Evolutionary conservation across 1,139 yeast genomes (phyloP).

Genomic region (Entelexis paramagnoliae): DNA sequence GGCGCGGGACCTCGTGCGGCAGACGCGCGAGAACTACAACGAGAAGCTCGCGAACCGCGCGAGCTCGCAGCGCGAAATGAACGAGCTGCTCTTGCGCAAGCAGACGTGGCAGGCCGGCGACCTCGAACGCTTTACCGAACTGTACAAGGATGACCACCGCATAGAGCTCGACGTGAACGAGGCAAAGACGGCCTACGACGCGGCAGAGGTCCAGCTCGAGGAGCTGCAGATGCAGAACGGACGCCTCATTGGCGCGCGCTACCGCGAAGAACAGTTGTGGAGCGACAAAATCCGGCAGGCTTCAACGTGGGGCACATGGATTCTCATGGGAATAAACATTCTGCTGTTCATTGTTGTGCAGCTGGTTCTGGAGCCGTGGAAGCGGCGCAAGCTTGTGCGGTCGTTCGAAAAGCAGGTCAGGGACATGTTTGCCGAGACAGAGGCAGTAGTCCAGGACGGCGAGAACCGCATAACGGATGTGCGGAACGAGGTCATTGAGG

Average conservation of each 20-base stretch:
- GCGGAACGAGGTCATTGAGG: neutral
- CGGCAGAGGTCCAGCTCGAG: slow-evolving; percentile 58
- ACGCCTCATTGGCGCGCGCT: slow-evolving; percentile 70
- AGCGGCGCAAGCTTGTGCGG: slow-evolving; percentile 64
- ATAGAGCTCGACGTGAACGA: slow-evolving; percentile 53
- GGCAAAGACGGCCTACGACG: slow-evolving; percentile 43
- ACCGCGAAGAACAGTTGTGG: slow-evolving; percentile 98
- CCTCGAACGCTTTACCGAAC: slow-evolving; percentile 68
- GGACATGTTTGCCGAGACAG: slow-evolving; percentile 39
- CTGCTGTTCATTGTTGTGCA: slow-evolving; percentile 71
- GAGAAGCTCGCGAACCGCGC: slow-evolving; percentile 58
- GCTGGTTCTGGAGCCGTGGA: slow-evolving; percentile 89
- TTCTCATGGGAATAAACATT: slow-evolving; percentile 79
- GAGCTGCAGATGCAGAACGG: slow-evolving; percentile 59
- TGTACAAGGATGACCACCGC: slow-evolving; percentile 72
- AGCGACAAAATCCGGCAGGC: slow-evolving; percentile 89
- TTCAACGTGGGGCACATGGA: slow-evolving; percentile 95
- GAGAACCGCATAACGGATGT: neutral
- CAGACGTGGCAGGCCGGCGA: slow-evolving; percentile 70
- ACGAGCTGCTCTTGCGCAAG: slow-evolving; percentile 78
- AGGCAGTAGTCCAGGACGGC: slow-evolving; percentile 1
- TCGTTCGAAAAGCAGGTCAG: slow-evolving; percentile 76
- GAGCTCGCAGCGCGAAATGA: slow-evolving; percentile 71
- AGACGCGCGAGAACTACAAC: slow-evolving; percentile 45
- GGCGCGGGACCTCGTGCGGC: slow-evolving; percentile 41